These are phyloP conservation scores for Termitomyces sp. DNA, from an alignment of 768 basidiomycete species.

Conservation along the genomic window DNA sequence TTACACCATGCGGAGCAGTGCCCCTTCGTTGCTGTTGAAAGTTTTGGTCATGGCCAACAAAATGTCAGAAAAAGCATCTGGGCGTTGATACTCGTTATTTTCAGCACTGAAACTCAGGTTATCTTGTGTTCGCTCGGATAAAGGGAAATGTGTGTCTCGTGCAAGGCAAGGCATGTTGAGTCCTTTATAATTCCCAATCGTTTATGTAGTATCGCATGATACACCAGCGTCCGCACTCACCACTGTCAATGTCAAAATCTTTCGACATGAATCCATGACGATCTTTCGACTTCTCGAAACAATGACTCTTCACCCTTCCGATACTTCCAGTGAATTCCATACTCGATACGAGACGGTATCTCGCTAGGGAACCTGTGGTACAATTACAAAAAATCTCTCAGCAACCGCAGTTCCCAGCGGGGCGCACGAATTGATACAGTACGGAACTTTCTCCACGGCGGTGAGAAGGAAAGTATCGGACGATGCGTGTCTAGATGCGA, in stretches of 20 bases:
- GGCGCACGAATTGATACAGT: constrained; percentile 23
- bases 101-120: constrained; percentile 41
- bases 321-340: constrained; percentile 44
- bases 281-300: constrained; percentile 57
- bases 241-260: constrained; percentile 51
- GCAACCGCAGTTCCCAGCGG: constrained; percentile 20
- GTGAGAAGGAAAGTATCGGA: constrained; percentile 11
- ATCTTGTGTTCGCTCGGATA: constrained; percentile 60
- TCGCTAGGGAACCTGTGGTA: constrained; percentile 51
- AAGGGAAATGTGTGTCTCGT: constrained; percentile 55
- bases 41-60: constrained; percentile 67
- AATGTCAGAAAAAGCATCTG: constrained; percentile 73
- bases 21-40: constrained; percentile 41
- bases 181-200: constrained; percentile 1
- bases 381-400: constrained; percentile 40
- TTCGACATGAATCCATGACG: constrained; percentile 61
- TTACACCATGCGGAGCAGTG: constrained; percentile 43
- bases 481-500: too few species aligned
- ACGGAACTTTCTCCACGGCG: constrained; percentile 22
- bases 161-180: constrained; percentile 56
- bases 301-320: constrained; percentile 44
- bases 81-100: constrained; percentile 48
- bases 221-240: constrained; percentile 44
- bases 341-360: constrained; percentile 53
- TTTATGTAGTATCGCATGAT: constrained; percentile 33